Base-by-base conservation (phyloP, 768 basidiomycete genomes). In the Mycena alexandri region DNA sequence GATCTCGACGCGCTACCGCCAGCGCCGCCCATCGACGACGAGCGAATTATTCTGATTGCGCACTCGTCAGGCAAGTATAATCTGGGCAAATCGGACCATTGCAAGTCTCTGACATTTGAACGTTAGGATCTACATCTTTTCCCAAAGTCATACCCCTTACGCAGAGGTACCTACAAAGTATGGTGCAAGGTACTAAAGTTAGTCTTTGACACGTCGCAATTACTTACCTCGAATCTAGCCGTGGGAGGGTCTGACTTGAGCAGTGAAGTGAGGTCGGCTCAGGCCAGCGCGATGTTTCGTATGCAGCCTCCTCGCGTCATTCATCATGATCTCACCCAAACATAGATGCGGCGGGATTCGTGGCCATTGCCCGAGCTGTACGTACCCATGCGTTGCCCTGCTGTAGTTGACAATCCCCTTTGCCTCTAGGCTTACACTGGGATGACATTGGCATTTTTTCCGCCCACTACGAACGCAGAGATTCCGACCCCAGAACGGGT, bases 91-190 rank as follows among this genome's bases (percentile, higher is more conserved):
- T 17, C 16, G 7, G 29, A 29, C 29, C n/a, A 19, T 14, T n/a
- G 16, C 19, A 13, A 13, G 29, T n/a, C 57, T 4, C 29, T 29
- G 43, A 59, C 38, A 5, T 1, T 25, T 9, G 14, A 44, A 44
- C 22, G n/a, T 47, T 16, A 59, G 58, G 58, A 48, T 59, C 46
- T n/a, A 59, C 58, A 2, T 59, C 58, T 10, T 59, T 59, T 33
- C 58, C 58, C 33, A 59, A 59, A 29, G 21, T 59, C n/a, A 21
- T 59, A 24, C 58, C 58, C 10, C 34, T 59, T 44, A 59, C 58
- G 11, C 58, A 59, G 9, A 24, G 24, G 19, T 48, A 47, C 46
- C 19, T 46, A 8, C 17, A 22, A 29, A 29, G 29, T 29, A 6
- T 29, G 6, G 29, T 29, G 7, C 34, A 33, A 34, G 14, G 21